Evolutionary conservation across 352 stramenopile genomes (phyloP).

Genomic region (Aphanomyces astaci): DNA sequence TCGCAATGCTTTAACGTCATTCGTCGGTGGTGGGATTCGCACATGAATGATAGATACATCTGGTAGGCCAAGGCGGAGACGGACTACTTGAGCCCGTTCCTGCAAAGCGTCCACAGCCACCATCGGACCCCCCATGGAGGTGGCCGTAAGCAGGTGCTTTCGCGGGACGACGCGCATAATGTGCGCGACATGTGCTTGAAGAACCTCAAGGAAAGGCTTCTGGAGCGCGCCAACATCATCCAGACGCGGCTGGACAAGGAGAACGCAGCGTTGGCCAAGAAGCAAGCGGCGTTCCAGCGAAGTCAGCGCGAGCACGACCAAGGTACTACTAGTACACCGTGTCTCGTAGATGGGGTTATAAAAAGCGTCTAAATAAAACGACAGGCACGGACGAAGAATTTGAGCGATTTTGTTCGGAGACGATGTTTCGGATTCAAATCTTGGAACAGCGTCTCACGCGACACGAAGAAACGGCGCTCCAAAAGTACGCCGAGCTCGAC

Average conservation of each 20-base stretch:
- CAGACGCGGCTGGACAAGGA: constrained; percentile 89
- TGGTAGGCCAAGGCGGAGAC: constrained; percentile 60
- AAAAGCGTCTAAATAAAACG: no score
- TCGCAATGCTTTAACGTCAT: no score
- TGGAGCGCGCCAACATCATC: constrained; percentile 93
- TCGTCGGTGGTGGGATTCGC: no score
- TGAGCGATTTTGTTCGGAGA: constrained; percentile 90
- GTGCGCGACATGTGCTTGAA: constrained; percentile 87
- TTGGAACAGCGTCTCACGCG: constrained; percentile 87
- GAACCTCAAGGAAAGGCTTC: constrained; percentile 87
- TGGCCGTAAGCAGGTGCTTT: constrained; percentile 29
- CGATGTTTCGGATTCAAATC: constrained; percentile 95
- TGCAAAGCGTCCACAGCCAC: constrained; percentile 63
- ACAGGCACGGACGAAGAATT: constrained; percentile 85
- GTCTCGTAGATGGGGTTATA: no score
- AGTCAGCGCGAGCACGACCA: constrained; percentile 88
- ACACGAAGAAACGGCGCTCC: constrained; percentile 88
- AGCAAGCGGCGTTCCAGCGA: constrained; percentile 88
- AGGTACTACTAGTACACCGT: constrained; percentile 26
- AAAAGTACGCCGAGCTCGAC: constrained; percentile 92
- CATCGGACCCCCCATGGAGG: constrained; percentile 32
- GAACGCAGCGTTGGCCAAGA: constrained; percentile 85
- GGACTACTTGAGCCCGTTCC: constrained; percentile 91
- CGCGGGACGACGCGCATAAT: constrained; percentile 77
- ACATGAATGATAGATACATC: no score